These are phyloP conservation scores for Pseudogymnoascus sp. DNA, from an alignment of 2,329 filamentous ascomycete species.

Conservation along the genomic window DNA sequence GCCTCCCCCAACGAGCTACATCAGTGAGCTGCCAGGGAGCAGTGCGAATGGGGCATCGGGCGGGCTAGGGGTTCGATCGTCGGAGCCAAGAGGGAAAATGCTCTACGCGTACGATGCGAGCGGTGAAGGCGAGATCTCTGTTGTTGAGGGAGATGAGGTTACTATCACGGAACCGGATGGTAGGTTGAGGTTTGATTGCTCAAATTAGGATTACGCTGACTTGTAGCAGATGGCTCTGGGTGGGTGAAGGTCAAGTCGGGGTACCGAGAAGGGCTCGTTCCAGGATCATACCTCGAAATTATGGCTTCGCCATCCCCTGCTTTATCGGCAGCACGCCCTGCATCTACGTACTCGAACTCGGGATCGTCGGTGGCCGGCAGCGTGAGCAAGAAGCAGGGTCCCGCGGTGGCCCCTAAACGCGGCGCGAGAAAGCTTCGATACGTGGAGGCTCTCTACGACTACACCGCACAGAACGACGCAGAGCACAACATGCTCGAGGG, in stretches of 20 bases:
- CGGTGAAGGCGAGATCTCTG: constrained; percentile 71
- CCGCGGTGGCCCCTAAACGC: constrained; percentile 75
- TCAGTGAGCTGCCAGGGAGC: constrained; percentile 55
- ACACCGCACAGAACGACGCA: constrained; percentile 71
- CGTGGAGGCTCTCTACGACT: constrained; percentile 88
- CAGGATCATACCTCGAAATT: constrained; percentile 73
- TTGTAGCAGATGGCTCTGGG: constrained; percentile 65
- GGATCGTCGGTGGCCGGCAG: constrained; percentile 56
- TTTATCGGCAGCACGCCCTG: constrained; percentile 44
- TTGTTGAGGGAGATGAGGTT: constrained; percentile 71
- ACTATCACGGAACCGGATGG: constrained; percentile 77
- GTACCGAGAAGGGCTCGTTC: constrained; percentile 74
- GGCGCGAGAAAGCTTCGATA: constrained; percentile 92
- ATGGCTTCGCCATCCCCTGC: constrained; percentile 37
- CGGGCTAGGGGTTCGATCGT: constrained; percentile 22
- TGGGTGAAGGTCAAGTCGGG: constrained; percentile 80
- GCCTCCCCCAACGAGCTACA: constrained; percentile 74
- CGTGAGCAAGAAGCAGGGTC: constrained; percentile 31
- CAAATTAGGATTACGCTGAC: constrained; percentile 26
- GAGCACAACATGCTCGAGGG: constrained; percentile 90
- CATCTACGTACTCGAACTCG: constrained; percentile 71
- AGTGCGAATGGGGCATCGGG: constrained; percentile 36
- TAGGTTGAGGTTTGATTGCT: constrained; percentile 42
- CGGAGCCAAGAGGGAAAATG: constrained; percentile 74
- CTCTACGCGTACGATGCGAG: constrained; percentile 76